Base-by-base conservation (phyloP, 2,329 filamentous ascomycete species). In the Ploettnerulaceae sp. region DNA sequence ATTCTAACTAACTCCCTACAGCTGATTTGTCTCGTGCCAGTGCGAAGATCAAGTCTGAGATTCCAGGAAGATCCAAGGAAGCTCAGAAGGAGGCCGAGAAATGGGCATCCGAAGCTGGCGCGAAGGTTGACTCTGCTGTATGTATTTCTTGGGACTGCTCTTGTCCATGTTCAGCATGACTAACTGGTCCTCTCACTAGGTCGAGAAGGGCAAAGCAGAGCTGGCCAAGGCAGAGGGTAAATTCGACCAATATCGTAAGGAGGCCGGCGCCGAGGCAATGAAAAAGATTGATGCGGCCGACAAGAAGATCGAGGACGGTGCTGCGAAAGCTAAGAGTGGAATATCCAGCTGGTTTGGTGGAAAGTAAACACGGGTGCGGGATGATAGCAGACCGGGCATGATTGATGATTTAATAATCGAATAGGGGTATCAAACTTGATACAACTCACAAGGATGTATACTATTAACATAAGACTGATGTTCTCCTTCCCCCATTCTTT, bases 271-370 rank as follows among this genome's bases (percentile, higher is more conserved):
- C 31, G 75, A 83, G 51, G 70, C 82, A 24, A 67, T 84, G 59
- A 79, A 82, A 64, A 86, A 89, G 61, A 80, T 93, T 41, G 84
- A 96, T 68, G 79, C 84, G 66, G 83, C 90, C 60, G 90, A 95
- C 70, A 79, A 81, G 61, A 89, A 81, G 56, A 84, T 95, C 42
- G 86, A 90, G 72, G 73, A 86, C 56, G 81, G 82, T 56, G 81
- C 89, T 3, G 69, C 81, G 41, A 85, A 95, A 73, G 86, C 89
- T 34, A 95, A 95, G 81, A 79, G 81, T 60, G 84, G 85, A 54
- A 68, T 95, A 60, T 86, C 84, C 32, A 79, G 85, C 65, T 96
- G 89, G 90, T 95, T 96, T 62, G 84, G 89, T 47, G 76, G 76
- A 42, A 71, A 77, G 53, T 78, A 77, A 56, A 55, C 40, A 12